Evolutionary conservation across 768 basidiomycete species (phyloP).

Genomic region (Harrya chromipes): DNA sequence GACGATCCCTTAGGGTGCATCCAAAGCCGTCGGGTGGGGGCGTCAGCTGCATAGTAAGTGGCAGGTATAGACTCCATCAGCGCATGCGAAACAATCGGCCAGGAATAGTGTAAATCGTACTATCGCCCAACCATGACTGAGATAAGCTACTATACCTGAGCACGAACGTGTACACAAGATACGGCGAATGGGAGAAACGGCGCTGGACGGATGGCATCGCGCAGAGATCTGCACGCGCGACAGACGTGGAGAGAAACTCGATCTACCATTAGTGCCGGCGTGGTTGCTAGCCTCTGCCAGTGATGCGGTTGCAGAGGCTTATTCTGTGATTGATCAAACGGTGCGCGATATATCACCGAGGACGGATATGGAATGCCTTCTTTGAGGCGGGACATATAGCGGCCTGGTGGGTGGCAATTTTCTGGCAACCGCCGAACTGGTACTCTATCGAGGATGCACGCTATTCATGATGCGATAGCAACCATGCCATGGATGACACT

Average conservation of each 20-base stretch:
- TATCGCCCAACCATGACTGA: not conserved
- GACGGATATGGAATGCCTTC: slow-evolving; percentile 24
- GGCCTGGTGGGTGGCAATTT: slow-evolving; percentile 3
- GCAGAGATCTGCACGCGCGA: slow-evolving; percentile 13
- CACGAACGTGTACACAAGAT: slow-evolving; percentile 23
- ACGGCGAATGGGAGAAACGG: slow-evolving; percentile 25
- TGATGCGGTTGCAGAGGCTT: slow-evolving; percentile 29
- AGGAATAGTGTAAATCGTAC: not conserved
- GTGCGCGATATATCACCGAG: slow-evolving; percentile 19
- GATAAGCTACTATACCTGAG: not conserved
- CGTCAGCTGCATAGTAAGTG: no score
- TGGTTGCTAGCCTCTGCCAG: slow-evolving; percentile 27
- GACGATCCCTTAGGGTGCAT: slow-evolving; percentile 33
- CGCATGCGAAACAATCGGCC: slow-evolving; percentile 15
- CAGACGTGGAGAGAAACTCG: slow-evolving; percentile 8
- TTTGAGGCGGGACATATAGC: slow-evolving; percentile 5
- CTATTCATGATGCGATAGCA: slow-evolving; percentile 5
- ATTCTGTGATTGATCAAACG: slow-evolving; percentile 18
- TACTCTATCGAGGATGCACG: slow-evolving; percentile 2
- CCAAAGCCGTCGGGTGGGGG: slow-evolving; percentile 31
- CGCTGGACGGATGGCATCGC: slow-evolving; percentile 24
- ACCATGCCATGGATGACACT: slow-evolving; percentile 8
- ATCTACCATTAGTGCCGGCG: slow-evolving; percentile 21
- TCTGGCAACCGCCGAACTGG: slow-evolving; percentile 11
- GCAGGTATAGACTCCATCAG: no score